Evolutionary conservation across 2,329 filamentous ascomycete species (phyloP), one percentile per base, ranked within the genome.

Genomic region (Stagonosporopsis vannaccii): DNA sequence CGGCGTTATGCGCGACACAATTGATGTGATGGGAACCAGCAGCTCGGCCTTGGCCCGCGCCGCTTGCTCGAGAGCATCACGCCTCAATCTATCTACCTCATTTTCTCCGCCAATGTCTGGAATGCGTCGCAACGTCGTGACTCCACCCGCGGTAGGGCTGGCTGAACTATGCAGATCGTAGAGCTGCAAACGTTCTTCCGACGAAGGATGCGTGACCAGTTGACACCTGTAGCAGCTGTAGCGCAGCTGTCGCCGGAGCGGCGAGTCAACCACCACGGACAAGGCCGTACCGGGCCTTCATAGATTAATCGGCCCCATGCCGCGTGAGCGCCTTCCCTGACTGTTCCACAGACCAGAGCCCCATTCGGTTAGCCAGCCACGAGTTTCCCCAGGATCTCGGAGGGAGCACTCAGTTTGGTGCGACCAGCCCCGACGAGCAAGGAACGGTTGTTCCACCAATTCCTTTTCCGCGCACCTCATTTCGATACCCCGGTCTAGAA

Each of bases 371-470:
- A 69, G 61, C 35, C 42, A 53, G 22, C 59, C 57, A 64, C 53
- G 63, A 59, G 40, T 51, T 64, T 59, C 62, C 61, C 65, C 63
- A 68, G 59, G 61, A 64, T 67, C 43, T 59, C 61, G 54, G 57
- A 51, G 46, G 43, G 43, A 51, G 51, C 51, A 51, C 26, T 63
- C 58, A 43, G 42, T 58, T 41, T 63, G 40, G 63, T 64, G 55
- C 56, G 54, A 56, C 53, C 53, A 57, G 42, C 45, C 39, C 58
- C 58, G 56, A 55, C 42, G 55, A 28, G 37, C 55, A 57, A 52
- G 53, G 50, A 45, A 60, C 56, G 58, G 58, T 60, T 54, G 67
- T 69, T 67, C 67, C 67, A 69, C 67, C 62, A 67, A 68, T 63
- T 62, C 62, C 60, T 63, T 62, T 46, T 54, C 32, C 57, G 59